Base-by-base conservation (phyloP, 345 rosid genomes). In the Eucalyptus curtisii region DNA sequence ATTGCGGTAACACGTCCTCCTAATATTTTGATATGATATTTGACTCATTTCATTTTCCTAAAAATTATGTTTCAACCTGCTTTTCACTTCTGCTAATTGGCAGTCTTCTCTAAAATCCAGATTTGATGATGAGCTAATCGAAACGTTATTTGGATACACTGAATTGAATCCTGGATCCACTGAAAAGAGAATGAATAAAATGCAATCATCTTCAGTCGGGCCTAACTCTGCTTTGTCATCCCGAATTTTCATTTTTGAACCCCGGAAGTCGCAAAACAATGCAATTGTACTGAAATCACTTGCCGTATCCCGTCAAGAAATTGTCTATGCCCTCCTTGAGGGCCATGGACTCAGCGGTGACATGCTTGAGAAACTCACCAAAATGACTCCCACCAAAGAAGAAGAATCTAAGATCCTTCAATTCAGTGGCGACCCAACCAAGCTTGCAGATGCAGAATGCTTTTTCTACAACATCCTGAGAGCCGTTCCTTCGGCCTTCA, bases 391-490 rank as follows among this genome's bases (percentile, higher is more conserved):
- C 37, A 94, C 95, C 81, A 90, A 92, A 88, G 97, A 96, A 89
- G 99, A 97, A 90, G 92, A 89, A 50, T 85, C 92, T 57, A 90
- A 89, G 55, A 95, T 97, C 88, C 94, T 94, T 49, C 92, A 93
- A 30, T 97, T 95, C 92, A 90, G 81, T 31, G 98, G 94, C 40
- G 89, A 92, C 88, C 91, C 91, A 5, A 30, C 89, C 68, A 90
- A 88, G 86, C 97, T 97, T 12, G 96, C 97, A 19, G 95, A 94
- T 68, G 99, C 98, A 4, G 99, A 97, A 86, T 90, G 93, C 45
- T 96, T 96, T 90, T 90, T 96, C 52, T 91, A 90, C 92, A 87
- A 92, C 88, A 91, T 96, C 91, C 95, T 97, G 68, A 96, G 92
- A 88, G 93, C 95, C 1, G 91, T 95, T 87, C 99, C 99, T 64